These are phyloP conservation scores for Fallopia convolvulus DNA, from an alignment of 148 eudicot genomes.

Conservation along the genomic window DNA sequence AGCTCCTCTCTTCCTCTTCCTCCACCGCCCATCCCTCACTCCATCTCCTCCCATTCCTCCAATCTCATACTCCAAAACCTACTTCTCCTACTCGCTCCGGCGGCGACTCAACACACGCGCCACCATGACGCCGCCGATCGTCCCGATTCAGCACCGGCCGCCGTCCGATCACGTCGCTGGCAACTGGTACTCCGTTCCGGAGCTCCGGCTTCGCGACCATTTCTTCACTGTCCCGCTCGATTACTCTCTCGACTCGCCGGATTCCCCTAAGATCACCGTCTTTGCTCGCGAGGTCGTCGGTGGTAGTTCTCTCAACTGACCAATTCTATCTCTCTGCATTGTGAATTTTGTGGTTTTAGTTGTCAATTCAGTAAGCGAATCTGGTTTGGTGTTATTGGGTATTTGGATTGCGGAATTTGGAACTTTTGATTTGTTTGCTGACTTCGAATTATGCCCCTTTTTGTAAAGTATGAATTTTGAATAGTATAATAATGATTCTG, in stretches of 20 bases:
- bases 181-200: slow-evolving; percentile 78
- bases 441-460: background rate
- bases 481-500: background rate
- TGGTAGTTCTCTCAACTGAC: slow-evolving; percentile 28
- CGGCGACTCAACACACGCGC: slow-evolving; percentile 16
- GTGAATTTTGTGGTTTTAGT: background rate
- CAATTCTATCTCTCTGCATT: background rate
- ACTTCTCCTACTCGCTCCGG: slow-evolving; percentile 8
- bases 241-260: slow-evolving; percentile 32
- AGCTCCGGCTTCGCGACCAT: slow-evolving; percentile 85
- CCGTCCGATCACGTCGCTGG: slow-evolving; percentile 39
- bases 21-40: slow-evolving; percentile 9
- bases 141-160: slow-evolving; percentile 7
- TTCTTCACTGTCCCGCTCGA: slow-evolving; percentile 82
- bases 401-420: background rate
- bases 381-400: background rate
- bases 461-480: background rate
- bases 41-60: slow-evolving; percentile 6
- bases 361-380: background rate
- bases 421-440: background rate
- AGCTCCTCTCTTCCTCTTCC: slow-evolving; percentile 8
- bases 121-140: slow-evolving; percentile 23
- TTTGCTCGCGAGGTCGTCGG: slow-evolving; percentile 88
- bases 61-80: slow-evolving; percentile 5
- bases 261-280: slow-evolving; percentile 52